Base-by-base conservation (phyloP, 2,329 filamentous ascomycete species). In the Pseudocercospora vitis region DNA sequence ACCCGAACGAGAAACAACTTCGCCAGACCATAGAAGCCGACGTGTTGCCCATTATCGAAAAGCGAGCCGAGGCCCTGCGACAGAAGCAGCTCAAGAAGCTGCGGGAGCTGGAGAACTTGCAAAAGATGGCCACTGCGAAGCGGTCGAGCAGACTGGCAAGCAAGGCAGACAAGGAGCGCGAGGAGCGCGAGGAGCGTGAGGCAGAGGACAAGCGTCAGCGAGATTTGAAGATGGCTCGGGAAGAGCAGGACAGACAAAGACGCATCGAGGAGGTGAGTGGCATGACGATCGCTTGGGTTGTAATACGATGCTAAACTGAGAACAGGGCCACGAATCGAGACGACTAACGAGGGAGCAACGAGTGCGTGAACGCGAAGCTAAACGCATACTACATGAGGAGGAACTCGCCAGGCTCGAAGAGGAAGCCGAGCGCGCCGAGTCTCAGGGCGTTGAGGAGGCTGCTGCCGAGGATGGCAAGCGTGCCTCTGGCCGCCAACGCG, bases 51-150 rank as follows among this genome's bases (percentile, higher is more conserved):
- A 82, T 95, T 31, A 81, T 99, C 11, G 86, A 95, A 71, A 88
- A 88, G 65, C 84, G 88, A 18, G 83, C 82, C 54, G 83, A 85
- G 62, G 77, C 78, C 40, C 76, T 91, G 63, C 81, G 85, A 24
- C 84, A 85, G 56, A 91, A 92, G 70, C 76, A 78, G 74, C 83
- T 73, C 80, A 89, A 76, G 77, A 87, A 87, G 63, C 83, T 95
- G 68, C 89, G 86, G 58, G 92, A 97, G 65, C 73, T 95, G 18
- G 77, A 90, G 48, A 90, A 85, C 62, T 72, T 95, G 60, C 86
- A 92, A 63, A 92, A 94, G 69, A 81, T 97, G 74, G 90, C 90
- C n/a, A 89, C 87, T 52, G 92, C 94, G 3, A 99, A 99, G 74
- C 81, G 94, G 58, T 99, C 94, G 0, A 95, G 89, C 65, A 84